Evolutionary conservation across 192 early-diverging fungal genomes (phyloP).

Genomic region (Rhizophagus prolifer): DNA sequence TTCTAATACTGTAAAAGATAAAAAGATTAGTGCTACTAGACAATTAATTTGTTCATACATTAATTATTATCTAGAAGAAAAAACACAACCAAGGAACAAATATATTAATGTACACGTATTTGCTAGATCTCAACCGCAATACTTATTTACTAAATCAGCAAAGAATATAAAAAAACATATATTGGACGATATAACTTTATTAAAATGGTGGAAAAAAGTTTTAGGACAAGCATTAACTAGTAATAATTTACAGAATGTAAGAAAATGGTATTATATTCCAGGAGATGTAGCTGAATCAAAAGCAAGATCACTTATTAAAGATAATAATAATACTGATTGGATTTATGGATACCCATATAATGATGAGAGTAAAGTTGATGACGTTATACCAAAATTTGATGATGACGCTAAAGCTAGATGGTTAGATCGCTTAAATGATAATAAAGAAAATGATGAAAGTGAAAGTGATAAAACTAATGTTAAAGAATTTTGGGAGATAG

Average conservation of each 20-base stretch:
- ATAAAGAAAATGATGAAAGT: conserved; percentile 34
- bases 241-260: background rate
- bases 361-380: conserved; percentile 33
- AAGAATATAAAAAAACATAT: conserved; percentile 62
- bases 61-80: conserved; percentile 2
- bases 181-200: conserved; percentile 61
- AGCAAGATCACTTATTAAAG: conserved; percentile 32
- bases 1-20: too few species aligned
- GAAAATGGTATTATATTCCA: conserved; percentile 57
- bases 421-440: conserved; percentile 34
- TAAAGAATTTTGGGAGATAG: conserved; percentile 62
- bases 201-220: conserved; percentile 75
- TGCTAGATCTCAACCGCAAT: conserved; percentile 84
- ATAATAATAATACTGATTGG: conserved; percentile 14
- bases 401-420: conserved; percentile 57
- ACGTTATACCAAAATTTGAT: conserved; percentile 53
- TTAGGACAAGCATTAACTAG: conserved; percentile 25
- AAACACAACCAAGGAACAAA: background rate
- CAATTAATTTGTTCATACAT: conserved; percentile 12
- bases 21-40: conserved; percentile 9
- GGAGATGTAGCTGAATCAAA: conserved; percentile 46
- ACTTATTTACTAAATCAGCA: conserved; percentile 75
- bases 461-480: conserved; percentile 46
- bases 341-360: conserved; percentile 45
- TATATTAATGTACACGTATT: conserved; percentile 57